phyloP scores from a whole-genome alignment of 441 rosid genomes.

The Pelargonium exstipulatum region DNA sequence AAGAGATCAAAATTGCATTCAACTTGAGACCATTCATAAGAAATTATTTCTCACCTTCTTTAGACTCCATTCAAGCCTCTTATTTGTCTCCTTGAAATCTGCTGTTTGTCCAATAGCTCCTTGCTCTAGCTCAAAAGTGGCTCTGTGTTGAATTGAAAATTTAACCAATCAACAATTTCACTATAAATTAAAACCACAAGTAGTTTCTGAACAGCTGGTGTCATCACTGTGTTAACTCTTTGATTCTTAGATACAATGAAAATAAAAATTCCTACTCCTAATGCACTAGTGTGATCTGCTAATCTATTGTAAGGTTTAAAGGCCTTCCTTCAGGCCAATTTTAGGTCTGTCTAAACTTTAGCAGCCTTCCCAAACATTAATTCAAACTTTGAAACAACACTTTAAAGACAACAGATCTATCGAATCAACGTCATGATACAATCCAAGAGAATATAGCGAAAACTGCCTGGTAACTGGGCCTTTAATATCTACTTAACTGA shows the following conservation, averaged over 20 bases:
- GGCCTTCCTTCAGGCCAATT: background rate
- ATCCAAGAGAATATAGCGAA: background rate
- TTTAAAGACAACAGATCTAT: background rate
- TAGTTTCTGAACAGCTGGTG: background rate
- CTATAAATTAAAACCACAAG: background rate
- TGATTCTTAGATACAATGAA: background rate
- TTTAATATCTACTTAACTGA: background rate
- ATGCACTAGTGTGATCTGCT: background rate
- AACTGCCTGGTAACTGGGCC: background rate
- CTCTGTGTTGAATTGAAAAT: constrained; percentile 35
- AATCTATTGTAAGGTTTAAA: background rate
- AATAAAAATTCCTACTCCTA: background rate
- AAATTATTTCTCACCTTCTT: constrained; percentile 63
- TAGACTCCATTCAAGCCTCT: constrained; percentile 84
- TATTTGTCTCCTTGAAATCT: constrained; percentile 84
- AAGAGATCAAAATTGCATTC: background rate
- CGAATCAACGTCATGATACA: background rate
- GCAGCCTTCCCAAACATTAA: background rate
- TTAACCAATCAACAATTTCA: background rate
- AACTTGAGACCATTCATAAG: background rate
- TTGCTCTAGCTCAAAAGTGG: constrained; percentile 77
- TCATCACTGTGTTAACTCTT: background rate
- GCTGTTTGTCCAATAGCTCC: constrained; percentile 83
- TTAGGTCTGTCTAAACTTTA: background rate
- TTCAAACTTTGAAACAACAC: background rate